Base-by-base conservation (phyloP, 305 asterid genomes). In the Solanum hybrid region DNA sequence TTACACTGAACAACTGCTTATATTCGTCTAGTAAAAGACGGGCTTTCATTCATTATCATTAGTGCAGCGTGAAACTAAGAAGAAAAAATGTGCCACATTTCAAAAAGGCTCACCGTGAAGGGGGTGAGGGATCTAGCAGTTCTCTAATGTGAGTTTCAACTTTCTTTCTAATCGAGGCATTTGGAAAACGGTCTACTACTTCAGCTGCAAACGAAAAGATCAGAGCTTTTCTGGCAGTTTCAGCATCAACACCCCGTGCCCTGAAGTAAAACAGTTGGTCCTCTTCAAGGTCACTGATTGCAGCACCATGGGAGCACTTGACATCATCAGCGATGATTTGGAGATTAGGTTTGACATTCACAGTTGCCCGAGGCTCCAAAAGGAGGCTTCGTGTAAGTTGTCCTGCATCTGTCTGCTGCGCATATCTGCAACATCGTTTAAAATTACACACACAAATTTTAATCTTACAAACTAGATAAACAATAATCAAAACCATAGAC, bases 321-420 rank as follows among this genome's bases (percentile, higher is more conserved):
- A 97, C 99, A 66, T 97, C 98, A 34, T 96, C 98, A 14, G 99
- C 99, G 9, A 96, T 93, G 88, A 97, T 97, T 92, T 97, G 98
- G 92, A 97, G 99, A 90, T 95, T 96, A 0, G 99, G 99, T 90
- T 96, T 96, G 75, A 96, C 95, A 86, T 96, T 96, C 26, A 97
- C 97, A 5, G 98, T 96, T 5, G 97, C 99, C 42, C 98, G 95
- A 27, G 98, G 98, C 91, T 93, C 96, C 89, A 97, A 90, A 27
- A 96, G 96, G 89, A 97, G 97, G 90, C 96, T 94, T 93, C 99
- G 93, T 10, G 98, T 94, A 8, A 97, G 98, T 86, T 97, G 99
- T 64, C 99, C 99, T 40, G 99, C 99, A 90, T 97, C 99, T 4
- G 99, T 97, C 93, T 97, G 99, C 89, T 97, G 99, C 10, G 99